Percentiles rank a stretch among this genome's conserved stretches.
These are phyloP conservation scores for Orbilia oligospora DNA, from an alignment of 2,329 filamentous ascomycete species.

Conservation along the genomic window DNA sequence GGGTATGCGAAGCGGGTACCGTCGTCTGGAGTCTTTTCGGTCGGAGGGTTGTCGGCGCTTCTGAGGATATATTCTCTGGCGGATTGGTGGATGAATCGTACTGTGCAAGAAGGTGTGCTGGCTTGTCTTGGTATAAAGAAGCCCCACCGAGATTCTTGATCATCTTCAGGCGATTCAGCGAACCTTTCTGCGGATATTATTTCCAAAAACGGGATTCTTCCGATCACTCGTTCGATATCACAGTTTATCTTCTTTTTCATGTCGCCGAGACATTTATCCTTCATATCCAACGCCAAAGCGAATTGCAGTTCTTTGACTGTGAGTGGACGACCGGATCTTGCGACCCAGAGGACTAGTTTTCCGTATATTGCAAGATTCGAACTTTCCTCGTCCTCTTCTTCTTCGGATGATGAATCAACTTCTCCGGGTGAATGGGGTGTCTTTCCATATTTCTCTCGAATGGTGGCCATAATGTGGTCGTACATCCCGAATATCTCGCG, in stretches of 20 bases:
- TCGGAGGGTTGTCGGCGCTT: constrained; percentile 13
- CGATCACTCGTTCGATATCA: constrained; percentile 30
- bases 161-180: constrained; percentile 1
- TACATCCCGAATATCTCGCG: constrained; percentile 42
- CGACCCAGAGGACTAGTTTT: constrained; percentile 27
- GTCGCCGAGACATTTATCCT: constrained; percentile 13
- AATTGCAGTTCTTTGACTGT: constrained; percentile 39
- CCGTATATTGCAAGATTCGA: constrained; percentile 23
- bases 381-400: constrained; percentile 21
- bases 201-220: constrained; percentile 29
- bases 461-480: constrained; percentile 37
- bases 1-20: constrained; percentile 17
- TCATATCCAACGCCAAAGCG: constrained; percentile 36
- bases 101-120: constrained; percentile 7
- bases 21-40: background rate
- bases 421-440: background rate
- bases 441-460: constrained; percentile 31
- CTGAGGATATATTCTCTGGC: constrained; percentile 40
- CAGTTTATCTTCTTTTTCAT: background rate
- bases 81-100: constrained; percentile 41
- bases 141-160: background rate
- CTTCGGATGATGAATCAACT: background rate
- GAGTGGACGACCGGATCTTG: constrained; percentile 7
- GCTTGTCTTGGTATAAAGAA: constrained; percentile 3
- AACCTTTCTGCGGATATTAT: constrained; percentile 10